Evolutionary conservation across 148 eudicot species (phyloP), one percentile per base, ranked within the genome.

Genomic region (Drosera capensis): DNA sequence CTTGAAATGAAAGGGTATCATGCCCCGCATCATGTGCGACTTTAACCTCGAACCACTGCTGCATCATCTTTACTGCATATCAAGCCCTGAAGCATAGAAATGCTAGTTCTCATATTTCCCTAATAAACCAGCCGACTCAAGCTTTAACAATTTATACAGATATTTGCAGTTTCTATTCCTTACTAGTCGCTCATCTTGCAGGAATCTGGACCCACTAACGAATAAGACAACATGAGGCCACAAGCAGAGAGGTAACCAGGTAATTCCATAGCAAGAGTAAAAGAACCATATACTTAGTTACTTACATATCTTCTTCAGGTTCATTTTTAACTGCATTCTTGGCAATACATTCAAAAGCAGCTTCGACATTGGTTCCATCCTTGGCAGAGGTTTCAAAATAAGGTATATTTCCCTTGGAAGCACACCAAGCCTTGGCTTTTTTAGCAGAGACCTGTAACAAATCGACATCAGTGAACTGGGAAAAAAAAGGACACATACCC

Each of bases 391-490:
- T 78, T 56, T 77, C 84, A 36, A 73, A 77, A 66, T 70, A 77
- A 29, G 84, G 84, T 51, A 77, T 73, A 57, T 70, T 67, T 22
- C 84, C 79, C 62, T 78, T 78, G 3, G 84, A 78, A 22, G 84
- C 79, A 63, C 84, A 78, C 84, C 84, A 78, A 40, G 84, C 77
- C 64, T 67, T 59, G 13, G 84, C 84, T 62, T 78, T 78, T 68
- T 78, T 78, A 26, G 71, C 71, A 34, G 84, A 78, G 25, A 78
- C 79, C 84, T 78, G 20, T 11, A 43, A 23, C 38, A 28, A 28
- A 6, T 28, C 11, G 5, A 6, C 31, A 28, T 28, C 11, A 28
- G 31, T 11, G 31, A n/a, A n/a, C n/a, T n/a, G n/a, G n/a, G n/a
- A n/a, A n/a, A n/a, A n/a, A n/a, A 28, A 11, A 28, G 11, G 11